A percentile compares a stretch with the other conserved stretches of the same genome.
Conservation (phyloP, 345 rosid genomes). For the Populus nigra region DNA sequence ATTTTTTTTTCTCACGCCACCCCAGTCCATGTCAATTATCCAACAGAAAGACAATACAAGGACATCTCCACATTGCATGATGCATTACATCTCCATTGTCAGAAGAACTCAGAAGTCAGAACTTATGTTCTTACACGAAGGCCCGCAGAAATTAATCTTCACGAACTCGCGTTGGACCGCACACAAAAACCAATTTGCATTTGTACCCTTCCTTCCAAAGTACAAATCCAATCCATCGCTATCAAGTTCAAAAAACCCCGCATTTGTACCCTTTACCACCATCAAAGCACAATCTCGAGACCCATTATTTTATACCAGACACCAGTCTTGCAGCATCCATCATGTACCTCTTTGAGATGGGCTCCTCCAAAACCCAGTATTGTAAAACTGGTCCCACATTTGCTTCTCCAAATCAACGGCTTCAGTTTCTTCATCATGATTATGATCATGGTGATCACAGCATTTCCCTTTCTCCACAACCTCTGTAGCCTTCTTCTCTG, state of each 20-base stretch:
- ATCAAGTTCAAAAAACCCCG: background rate
- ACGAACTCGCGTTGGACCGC: background rate
- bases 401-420: constrained; percentile 44
- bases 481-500: constrained; percentile 24
- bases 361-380: constrained; percentile 72
- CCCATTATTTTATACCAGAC: background rate
- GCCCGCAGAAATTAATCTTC: background rate
- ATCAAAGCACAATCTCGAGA: background rate
- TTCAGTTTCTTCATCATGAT: constrained; percentile 15
- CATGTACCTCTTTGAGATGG: constrained; percentile 35
- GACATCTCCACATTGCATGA: background rate
- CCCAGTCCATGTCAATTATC: background rate
- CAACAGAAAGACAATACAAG: background rate
- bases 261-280: background rate
- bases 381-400: constrained; percentile 61
- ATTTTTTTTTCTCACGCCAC: too few relatives aligned
- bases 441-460: constrained; percentile 25
- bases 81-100: background rate
- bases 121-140: background rate
- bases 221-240: background rate
- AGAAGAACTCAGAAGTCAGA: background rate
- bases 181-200: background rate
- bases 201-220: background rate
- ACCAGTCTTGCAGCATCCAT: background rate
- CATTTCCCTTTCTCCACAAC: constrained; percentile 31